Evolutionary conservation across 768 basidiomycete genomes (phyloP).

Genomic region (Dictyophora rubrovolvata): DNA sequence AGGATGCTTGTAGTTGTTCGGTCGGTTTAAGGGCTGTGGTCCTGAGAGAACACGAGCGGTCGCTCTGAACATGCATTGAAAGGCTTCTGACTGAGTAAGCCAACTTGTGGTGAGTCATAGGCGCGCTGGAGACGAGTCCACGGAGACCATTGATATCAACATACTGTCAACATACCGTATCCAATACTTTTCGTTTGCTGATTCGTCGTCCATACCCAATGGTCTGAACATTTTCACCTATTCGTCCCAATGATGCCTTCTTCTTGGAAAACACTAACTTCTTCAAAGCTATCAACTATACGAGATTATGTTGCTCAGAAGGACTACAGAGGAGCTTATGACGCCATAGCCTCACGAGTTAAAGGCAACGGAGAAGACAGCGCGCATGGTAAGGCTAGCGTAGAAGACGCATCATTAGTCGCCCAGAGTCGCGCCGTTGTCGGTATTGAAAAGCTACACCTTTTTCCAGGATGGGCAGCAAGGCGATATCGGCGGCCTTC

Average conservation of each 20-base stretch:
- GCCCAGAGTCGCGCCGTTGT: conserved; percentile 17
- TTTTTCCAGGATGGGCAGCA: conserved; percentile 81
- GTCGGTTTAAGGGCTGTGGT: background rate
- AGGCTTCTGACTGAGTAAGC: background rate
- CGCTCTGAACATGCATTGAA: conserved; percentile 2
- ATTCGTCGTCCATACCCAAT: background rate
- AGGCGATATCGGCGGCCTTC: conserved; percentile 29
- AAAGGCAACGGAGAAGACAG: conserved; percentile 15
- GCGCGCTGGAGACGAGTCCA: background rate
- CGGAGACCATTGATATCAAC: no score
- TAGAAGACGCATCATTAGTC: conserved; percentile 22
- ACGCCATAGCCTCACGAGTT: conserved; percentile 14
- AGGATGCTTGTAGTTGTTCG: conserved; percentile 1
- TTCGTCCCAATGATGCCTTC: background rate
- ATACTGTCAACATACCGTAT: no score
- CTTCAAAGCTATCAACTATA: conserved; percentile 27
- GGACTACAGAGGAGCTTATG: conserved; percentile 26
- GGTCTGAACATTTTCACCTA: background rate
- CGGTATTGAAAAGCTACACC: conserved; percentile 35
- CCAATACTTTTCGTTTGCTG: background rate
- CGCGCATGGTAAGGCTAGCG: conserved; percentile 52
- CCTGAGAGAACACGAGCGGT: conserved; percentile 1
- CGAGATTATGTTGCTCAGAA: conserved; percentile 41
- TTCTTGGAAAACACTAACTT: conserved; percentile 9
- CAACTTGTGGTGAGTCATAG: background rate